Conservation (phyloP, 805 yeast genomes). For the Ogataea pignaliae region DNA sequence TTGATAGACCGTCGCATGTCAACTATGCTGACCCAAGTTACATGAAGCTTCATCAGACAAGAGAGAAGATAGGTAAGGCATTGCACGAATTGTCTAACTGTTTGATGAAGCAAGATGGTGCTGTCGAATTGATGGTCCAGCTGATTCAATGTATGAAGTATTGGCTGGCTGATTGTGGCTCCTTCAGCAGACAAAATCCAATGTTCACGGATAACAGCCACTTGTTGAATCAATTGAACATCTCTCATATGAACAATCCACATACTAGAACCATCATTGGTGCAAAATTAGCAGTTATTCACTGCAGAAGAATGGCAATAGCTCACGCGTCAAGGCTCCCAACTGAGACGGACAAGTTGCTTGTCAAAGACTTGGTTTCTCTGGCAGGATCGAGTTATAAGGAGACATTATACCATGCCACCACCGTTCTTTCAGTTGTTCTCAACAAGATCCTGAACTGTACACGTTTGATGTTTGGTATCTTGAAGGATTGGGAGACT, state of each 20-base stretch:
- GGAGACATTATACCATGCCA: slow-evolving; percentile 67
- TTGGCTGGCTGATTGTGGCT: slow-evolving; percentile 44
- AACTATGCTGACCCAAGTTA: slow-evolving; percentile 39
- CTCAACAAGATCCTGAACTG: slow-evolving; percentile 64
- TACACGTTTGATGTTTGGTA: slow-evolving; percentile 43
- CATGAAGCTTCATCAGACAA: slow-evolving; percentile 50
- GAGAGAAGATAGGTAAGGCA: slow-evolving; percentile 47
- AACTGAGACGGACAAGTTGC: slow-evolving; percentile 54
- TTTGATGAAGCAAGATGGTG: slow-evolving; percentile 52
- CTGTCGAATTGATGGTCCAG: slow-evolving; percentile 57
- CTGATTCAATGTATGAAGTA: slow-evolving; percentile 61
- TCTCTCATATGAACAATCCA: slow-evolving; percentile 61
- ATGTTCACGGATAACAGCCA: slow-evolving; percentile 30
- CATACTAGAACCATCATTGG: slow-evolving; percentile 78
- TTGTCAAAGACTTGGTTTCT: slow-evolving; percentile 62
- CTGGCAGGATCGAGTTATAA: slow-evolving; percentile 67
- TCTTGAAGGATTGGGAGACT: slow-evolving; percentile 37
- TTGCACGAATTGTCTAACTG: slow-evolving; percentile 54
- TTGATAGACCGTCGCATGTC: slow-evolving; percentile 15
- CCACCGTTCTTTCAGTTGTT: slow-evolving; percentile 58
- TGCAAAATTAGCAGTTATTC: slow-evolving; percentile 67
- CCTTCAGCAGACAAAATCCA: slow-evolving; percentile 24
- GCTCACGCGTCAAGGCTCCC: slow-evolving; percentile 72
- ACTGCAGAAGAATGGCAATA: slow-evolving; percentile 65
- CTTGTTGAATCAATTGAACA: slow-evolving; percentile 47